A percentile compares a stretch with the other conserved stretches of the same genome.
phyloP scores from a whole-genome alignment of 2,329 filamentous ascomycete species.

The Ophiostoma novo-ulmi region DNA sequence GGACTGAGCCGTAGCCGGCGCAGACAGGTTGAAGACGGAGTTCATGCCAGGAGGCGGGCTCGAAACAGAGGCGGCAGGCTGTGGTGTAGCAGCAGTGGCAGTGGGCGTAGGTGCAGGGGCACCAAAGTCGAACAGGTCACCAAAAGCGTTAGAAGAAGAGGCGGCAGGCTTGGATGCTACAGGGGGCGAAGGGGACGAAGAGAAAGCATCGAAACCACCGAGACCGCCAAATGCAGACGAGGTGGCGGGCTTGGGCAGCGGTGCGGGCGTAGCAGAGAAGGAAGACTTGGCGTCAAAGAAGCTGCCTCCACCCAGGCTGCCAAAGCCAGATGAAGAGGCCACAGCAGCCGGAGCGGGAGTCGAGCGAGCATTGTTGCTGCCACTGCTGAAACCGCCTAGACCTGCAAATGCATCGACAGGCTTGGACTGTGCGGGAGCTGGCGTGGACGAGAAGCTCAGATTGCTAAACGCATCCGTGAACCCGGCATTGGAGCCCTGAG shows the following conservation, averaged over 20 bases:
- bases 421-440: slow-evolving; percentile 32
- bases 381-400: slow-evolving; percentile 31
- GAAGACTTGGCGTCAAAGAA: slow-evolving; percentile 77
- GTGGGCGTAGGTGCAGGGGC: slow-evolving; percentile 1
- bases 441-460: slow-evolving; percentile 41
- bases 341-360: slow-evolving; percentile 24
- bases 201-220: slow-evolving; percentile 37
- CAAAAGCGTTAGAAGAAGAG: slow-evolving; percentile 54
- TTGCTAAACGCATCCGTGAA: slow-evolving; percentile 34
- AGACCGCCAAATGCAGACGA: slow-evolving; percentile 55
- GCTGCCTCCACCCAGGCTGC: slow-evolving; percentile 62
- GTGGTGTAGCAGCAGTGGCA: slow-evolving; percentile 35
- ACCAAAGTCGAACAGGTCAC: slow-evolving; percentile 77
- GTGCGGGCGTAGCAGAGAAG: slow-evolving; percentile 40
- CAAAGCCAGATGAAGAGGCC: slow-evolving; percentile 43
- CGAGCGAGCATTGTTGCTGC: slow-evolving; percentile 23
- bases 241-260: slow-evolving; percentile 17
- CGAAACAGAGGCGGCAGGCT: slow-evolving; percentile 36
- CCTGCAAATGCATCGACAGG: slow-evolving; percentile 27
- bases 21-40: slow-evolving; percentile 80
- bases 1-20: slow-evolving; percentile 36
- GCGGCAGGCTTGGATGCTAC: slow-evolving; percentile 37
- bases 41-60: slow-evolving; percentile 43
- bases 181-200: slow-evolving; percentile 31
- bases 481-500: slow-evolving; percentile 35